phyloP scores from a whole-genome alignment of 2,329 filamentous ascomycete genomes.

The Ophiostoma fasciatum region DNA sequence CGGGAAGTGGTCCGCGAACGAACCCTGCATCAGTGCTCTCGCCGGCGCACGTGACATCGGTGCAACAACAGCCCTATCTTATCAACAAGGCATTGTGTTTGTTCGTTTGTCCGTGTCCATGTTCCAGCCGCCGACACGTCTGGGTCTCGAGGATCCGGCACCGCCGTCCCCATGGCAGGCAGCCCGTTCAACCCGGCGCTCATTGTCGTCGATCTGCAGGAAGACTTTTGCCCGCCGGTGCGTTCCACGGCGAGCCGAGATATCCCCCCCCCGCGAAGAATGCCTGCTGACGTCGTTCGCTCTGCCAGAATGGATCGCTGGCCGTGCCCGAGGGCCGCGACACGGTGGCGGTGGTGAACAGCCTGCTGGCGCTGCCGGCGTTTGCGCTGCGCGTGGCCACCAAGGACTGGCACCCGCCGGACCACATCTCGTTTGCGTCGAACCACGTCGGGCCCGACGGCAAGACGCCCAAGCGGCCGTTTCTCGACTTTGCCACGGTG shows the following conservation, averaged over 20 bases:
- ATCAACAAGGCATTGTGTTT: too few species aligned
- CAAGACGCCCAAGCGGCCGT: conserved; percentile 41
- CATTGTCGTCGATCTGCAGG: conserved; percentile 76
- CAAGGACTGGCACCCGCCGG: conserved; percentile 75
- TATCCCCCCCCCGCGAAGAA: too few species aligned
- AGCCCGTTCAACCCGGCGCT: too few species aligned
- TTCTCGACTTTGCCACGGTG: conserved; percentile 49
- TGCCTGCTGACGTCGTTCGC: conserved; percentile 9
- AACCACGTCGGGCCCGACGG: conserved; percentile 46
- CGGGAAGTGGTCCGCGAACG: too few species aligned
- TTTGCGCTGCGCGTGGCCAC: conserved; percentile 69
- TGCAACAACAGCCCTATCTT: too few species aligned
- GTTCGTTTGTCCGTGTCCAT: too few species aligned
- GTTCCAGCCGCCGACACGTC: too few species aligned
- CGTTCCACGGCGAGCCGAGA: too few species aligned
- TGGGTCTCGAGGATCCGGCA: too few species aligned
- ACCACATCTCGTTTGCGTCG: conserved; percentile 78
- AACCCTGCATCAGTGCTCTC: too few species aligned
- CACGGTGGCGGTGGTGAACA: conserved; percentile 58
- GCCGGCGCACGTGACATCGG: too few species aligned
- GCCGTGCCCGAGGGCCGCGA: conserved; percentile 61
- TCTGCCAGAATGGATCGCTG: conserved; percentile 59
- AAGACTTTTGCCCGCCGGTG: conserved; percentile 89
- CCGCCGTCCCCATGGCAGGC: too few species aligned
- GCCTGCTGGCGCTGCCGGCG: conserved; percentile 52